Percentiles rank a stretch among this genome's conserved stretches.
phyloP scores from a whole-genome alignment of 2,329 filamentous ascomycete genomes.

The Tolypocladium capitatum region DNA sequence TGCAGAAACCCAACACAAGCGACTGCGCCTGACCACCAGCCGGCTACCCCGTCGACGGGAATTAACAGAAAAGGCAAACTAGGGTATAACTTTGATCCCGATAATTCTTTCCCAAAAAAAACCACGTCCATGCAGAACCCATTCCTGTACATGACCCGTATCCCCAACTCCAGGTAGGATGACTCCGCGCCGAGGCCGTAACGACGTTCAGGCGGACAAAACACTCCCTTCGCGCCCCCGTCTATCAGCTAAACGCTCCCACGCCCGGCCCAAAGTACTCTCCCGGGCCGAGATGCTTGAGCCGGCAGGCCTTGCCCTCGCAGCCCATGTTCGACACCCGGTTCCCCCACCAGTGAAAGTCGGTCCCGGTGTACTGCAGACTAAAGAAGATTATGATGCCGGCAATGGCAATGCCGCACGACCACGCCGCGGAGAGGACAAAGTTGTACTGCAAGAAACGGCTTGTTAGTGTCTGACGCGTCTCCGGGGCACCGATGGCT shows the following conservation, averaged over 20 bases:
- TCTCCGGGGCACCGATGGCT: accelerated
- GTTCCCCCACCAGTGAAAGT: constrained; percentile 38
- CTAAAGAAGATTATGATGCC: constrained; percentile 41
- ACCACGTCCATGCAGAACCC: background rate
- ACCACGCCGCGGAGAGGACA: constrained; percentile 37
- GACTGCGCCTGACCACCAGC: background rate
- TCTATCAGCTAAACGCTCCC: constrained; percentile 21
- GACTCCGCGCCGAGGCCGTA: background rate
- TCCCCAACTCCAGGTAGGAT: background rate
- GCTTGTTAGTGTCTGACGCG: background rate
- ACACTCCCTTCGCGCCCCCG: background rate
- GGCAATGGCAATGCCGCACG: constrained; percentile 34
- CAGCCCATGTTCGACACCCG: constrained; percentile 25
- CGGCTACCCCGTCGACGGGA: background rate
- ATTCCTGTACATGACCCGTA: background rate
- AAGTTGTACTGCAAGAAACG: constrained; percentile 31
- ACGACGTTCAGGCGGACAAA: background rate
- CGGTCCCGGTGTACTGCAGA: constrained; percentile 28
- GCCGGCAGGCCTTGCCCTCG: constrained; percentile 25
- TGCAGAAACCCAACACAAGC: background rate
- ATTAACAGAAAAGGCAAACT: background rate
- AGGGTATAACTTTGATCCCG: constrained; percentile 1
- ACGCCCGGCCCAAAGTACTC: constrained; percentile 27
- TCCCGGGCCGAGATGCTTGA: constrained; percentile 18
- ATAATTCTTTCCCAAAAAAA: background rate